These are phyloP conservation scores for Arthrobotrys sphaeroides DNA, from an alignment of 2,329 filamentous ascomycete species.

Conservation along the genomic window DNA sequence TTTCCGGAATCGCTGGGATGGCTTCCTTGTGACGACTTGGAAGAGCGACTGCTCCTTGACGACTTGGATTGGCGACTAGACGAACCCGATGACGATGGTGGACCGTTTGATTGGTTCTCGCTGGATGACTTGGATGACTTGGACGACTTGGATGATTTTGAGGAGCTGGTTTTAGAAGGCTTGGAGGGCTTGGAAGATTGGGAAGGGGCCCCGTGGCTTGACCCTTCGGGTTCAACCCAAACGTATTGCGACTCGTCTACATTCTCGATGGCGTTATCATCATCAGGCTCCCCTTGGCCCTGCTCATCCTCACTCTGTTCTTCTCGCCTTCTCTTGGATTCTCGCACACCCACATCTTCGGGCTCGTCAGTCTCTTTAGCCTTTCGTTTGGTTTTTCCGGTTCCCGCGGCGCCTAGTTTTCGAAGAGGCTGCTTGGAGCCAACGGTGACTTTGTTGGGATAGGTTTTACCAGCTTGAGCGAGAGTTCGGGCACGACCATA, in stretches of 20 bases:
- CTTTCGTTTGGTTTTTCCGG: slow-evolving; percentile 1
- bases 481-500: slow-evolving; percentile 28
- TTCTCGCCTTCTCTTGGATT: neutral
- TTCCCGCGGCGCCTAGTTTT: neutral
- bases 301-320: neutral
- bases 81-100: no score
- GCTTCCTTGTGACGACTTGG: no score
- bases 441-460: slow-evolving; percentile 20
- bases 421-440: slow-evolving; percentile 21
- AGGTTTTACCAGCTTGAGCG: slow-evolving; percentile 18
- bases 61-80: no score
- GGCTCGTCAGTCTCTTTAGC: neutral
- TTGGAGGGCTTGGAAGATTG: neutral
- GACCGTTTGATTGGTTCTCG: no score
- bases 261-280: neutral
- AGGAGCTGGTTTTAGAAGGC: neutral
- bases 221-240: no score
- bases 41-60: no score
- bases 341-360: neutral
- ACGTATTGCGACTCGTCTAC: neutral
- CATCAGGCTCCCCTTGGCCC: neutral
- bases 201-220: no score
- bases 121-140: slow-evolving; percentile 1
- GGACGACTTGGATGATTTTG: neutral
- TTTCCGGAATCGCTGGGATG: no score